A percentile compares a stretch with the other conserved stretches of the same genome.
Evolutionary conservation across 805 yeast genomes (phyloP).

Genomic region (Cyberlindnera suaveolens): DNA sequence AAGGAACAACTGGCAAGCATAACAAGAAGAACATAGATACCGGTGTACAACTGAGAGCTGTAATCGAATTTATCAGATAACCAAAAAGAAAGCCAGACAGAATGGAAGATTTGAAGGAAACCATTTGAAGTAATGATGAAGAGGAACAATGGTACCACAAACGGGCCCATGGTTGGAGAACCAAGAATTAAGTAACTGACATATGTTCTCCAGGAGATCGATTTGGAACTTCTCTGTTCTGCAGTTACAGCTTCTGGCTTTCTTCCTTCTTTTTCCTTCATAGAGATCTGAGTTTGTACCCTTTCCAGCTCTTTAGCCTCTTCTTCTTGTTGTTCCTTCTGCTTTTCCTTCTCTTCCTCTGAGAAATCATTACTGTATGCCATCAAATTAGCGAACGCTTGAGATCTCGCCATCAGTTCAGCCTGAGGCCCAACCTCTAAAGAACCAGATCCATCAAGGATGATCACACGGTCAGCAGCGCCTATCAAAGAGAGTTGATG

Average conservation of each 20-base stretch:
- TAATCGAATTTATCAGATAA: conserved; percentile 42
- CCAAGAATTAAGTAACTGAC: conserved; percentile 38
- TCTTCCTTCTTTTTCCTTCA: background rate
- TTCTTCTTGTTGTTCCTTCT: conserved; percentile 23
- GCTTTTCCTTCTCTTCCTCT: conserved; percentile 22
- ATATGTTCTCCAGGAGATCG: conserved; percentile 30
- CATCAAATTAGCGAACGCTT: conserved; percentile 45
- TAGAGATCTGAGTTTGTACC: conserved; percentile 11
- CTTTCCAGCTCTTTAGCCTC: conserved; percentile 21
- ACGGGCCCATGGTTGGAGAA: conserved; percentile 33
- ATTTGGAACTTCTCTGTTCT: conserved; percentile 17
- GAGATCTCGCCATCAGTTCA: conserved; percentile 41
- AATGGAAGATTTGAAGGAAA: conserved; percentile 50
- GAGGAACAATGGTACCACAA: conserved; percentile 26
- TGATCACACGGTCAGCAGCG: conserved; percentile 63
- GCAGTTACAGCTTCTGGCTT: conserved; percentile 13
- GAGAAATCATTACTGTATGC: conserved; percentile 35
- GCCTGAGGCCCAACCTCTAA: conserved; percentile 55
- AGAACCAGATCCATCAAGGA: conserved; percentile 57
- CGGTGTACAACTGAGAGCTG: conserved; percentile 53
- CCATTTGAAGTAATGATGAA: conserved; percentile 28
- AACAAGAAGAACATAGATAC: conserved; percentile 52
- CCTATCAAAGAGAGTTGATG: conserved; percentile 73
- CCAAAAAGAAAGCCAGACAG: conserved; percentile 81
- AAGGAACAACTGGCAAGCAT: conserved; percentile 40